Evolutionary conservation across 768 basidiomycete genomes (phyloP).

Genomic region (Kwoniella shandongensis): DNA sequence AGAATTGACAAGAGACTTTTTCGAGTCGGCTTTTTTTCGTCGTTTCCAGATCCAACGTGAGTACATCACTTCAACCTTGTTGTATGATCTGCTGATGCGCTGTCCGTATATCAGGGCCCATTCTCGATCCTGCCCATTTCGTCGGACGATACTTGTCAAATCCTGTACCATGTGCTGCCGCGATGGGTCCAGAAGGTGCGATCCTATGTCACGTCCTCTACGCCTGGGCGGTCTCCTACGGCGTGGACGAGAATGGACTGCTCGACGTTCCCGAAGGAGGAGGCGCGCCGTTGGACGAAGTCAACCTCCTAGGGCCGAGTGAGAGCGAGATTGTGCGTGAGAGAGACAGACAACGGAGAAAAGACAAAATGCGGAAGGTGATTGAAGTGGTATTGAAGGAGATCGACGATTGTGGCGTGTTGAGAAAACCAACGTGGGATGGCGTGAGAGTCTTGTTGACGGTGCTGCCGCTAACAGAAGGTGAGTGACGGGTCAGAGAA

Average conservation of each 20-base stretch:
- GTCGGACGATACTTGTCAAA: constrained; percentile 60
- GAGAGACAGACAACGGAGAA: constrained; percentile 27
- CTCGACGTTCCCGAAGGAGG: constrained; percentile 55
- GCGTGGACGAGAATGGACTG: constrained; percentile 73
- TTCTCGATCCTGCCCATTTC: constrained; percentile 80
- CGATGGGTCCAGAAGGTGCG: constrained; percentile 69
- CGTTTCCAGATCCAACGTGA: constrained; percentile 82
- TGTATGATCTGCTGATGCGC: background rate
- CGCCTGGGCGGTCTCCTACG: constrained; percentile 86
- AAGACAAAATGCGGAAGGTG: constrained; percentile 62
- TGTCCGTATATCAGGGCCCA: constrained; percentile 64
- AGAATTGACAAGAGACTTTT: constrained; percentile 72
- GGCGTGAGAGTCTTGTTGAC: constrained; percentile 77
- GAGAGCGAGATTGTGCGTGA: constrained; percentile 58
- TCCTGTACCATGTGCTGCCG: constrained; percentile 57
- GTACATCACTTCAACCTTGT: constrained; percentile 29
- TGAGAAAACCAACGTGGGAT: constrained; percentile 82
- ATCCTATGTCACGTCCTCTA: constrained; percentile 77
- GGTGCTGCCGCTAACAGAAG: constrained; percentile 77
- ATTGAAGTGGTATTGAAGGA: constrained; percentile 73
- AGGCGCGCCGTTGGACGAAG: constrained; percentile 16
- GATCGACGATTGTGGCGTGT: constrained; percentile 73
- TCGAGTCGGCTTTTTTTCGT: constrained; percentile 78
- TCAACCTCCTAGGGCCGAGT: constrained; percentile 22
- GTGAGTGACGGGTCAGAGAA: constrained; percentile 57